These are phyloP conservation scores for Sphaerobolus stellatus DNA, from an alignment of 1,284 basidiomycete genomes.

Conservation along the genomic window DNA sequence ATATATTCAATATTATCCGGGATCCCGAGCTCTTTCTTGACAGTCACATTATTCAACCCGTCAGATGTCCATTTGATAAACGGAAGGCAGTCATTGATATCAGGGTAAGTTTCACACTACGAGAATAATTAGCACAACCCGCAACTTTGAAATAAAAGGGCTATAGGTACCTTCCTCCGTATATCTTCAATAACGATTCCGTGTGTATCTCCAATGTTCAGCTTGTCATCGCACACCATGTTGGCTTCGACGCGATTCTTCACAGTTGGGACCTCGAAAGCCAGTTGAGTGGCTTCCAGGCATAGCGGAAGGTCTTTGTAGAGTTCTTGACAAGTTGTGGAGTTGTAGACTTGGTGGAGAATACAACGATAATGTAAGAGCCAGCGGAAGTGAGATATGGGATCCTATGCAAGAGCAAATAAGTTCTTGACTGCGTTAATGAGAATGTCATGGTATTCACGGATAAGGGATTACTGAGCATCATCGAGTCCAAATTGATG, in stretches of 20 bases:
- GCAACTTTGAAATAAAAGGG: background rate
- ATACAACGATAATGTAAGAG: conserved; percentile 29
- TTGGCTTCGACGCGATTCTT: conserved; percentile 21
- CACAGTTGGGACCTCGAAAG: conserved; percentile 20
- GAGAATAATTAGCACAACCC: too few species aligned
- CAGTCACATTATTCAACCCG: conserved; percentile 22
- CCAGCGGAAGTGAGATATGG: conserved; percentile 29
- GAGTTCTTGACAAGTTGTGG: conserved; percentile 26
- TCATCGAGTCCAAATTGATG: conserved; percentile 34
- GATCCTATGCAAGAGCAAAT: conserved; percentile 19
- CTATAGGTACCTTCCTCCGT: background rate
- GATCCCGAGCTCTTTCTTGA: conserved; percentile 26
- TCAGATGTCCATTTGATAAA: conserved; percentile 21
- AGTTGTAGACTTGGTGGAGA: conserved; percentile 27
- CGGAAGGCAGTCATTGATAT: conserved; percentile 19
- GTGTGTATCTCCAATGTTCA: conserved; percentile 2
- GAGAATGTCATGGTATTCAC: conserved; percentile 23
- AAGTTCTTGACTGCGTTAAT: too few species aligned
- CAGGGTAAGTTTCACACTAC: background rate
- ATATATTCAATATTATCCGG: conserved; percentile 18
- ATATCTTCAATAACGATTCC: conserved; percentile 8
- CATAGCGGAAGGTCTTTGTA: conserved; percentile 25
- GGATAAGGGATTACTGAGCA: conserved; percentile 34
- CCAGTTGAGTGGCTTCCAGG: conserved; percentile 28
- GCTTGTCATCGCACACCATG: too few species aligned